Base-by-base conservation (phyloP, 2,329 filamentous ascomycete species). In the Fusarium metavorans region DNA sequence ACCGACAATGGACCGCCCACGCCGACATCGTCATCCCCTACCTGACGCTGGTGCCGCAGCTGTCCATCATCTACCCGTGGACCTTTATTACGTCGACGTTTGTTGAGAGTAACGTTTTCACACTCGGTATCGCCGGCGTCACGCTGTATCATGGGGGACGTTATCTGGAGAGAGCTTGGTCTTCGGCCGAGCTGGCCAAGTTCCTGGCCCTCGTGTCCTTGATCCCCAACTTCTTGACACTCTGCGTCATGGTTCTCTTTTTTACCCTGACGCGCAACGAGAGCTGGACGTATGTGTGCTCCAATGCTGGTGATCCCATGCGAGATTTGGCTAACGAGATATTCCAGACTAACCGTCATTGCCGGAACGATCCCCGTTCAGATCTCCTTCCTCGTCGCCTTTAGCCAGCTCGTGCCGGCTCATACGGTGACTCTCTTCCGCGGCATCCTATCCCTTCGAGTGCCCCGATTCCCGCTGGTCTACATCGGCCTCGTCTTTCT, bases 101-200 rank as follows among this genome's bases (percentile, higher is more conserved):
- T 66, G 95, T 98, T 58, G 97, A 99, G 86, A 93, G 94, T 83
- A 98, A 98, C 82, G 87, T 98, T 78, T 93, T 98, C 80, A 97
- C 95, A 13, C 88, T 98, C 50, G 85, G 90, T 30, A 91, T 97
- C 67, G 95, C 94, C 57, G 92, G 89, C 32, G 86, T 92, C 50
- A 95, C 95, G 1, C 85, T 98, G 64, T 97, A 95, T 83, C 94
- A 98, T 85, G 96, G 96, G 65, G 97, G 97, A 11, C 92, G 95
- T 78, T 99, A 99, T 83, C 90, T 99, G 25, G 97, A 99, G 88
- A 89, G 97, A 80, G 96, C 97, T 37, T 99, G 96, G 97, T 95
- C 95, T 35, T 96, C 94, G 30, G 90, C 90, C 67, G 96, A 98
- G 83, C 94, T 98, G 82, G 94, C 92, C 79, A 98, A 97, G 84